Evolutionary conservation across 75 land plant species (phyloP), one percentile per base, ranked within the genome.

Genomic region (Azolla pinnata): DNA sequence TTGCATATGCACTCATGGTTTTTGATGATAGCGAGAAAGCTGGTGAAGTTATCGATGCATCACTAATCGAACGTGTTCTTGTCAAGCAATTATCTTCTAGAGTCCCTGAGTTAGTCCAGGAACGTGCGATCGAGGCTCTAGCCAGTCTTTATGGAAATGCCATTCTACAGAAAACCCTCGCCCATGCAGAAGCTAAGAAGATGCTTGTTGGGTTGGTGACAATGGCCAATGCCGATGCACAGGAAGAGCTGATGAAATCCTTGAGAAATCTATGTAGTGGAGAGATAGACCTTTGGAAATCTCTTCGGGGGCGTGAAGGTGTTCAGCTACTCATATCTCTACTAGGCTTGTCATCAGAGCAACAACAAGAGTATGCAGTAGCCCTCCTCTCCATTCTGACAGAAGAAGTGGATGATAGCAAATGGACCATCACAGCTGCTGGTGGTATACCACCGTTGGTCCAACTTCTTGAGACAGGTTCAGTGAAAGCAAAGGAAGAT

Each of bases 401-500:
- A 1, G 61, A 72, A 50, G 75, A 72, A 38, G 33, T 72, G n/a
- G 75, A 72, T 42, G 70, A 66, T 29, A 72, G 75, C 70, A 72
- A 72, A 42, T 72, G 75, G 75, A 69, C 75, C 27, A 72, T 72
- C 47, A 72, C 75, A 31, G 75, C 75, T 33, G 75, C 75, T 20
- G 75, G 75, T 14, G 75, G 75, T 4, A 72, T 72, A 3, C 75
- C 75, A 16, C 75, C 75, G 7, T 30, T 72, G 46, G 75, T 72
- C 5, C 75, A 72, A 19, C 57, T 72, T 5, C 75, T 72, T 18
- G 75, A 72, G 44, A 72, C 69, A 18, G 75, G 75, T 3, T 72
- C 75, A 0, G 49, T 60, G 8, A 72, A 23, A 54, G 97, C 97
- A 33, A 81, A 65, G 56, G 93, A 87, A 66, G 84, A 81, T 65